Evolutionary conservation across 2,329 filamentous ascomycete genomes (phyloP), one percentile per base, ranked within the genome.

Genomic region (Epicoccum nigrum): DNA sequence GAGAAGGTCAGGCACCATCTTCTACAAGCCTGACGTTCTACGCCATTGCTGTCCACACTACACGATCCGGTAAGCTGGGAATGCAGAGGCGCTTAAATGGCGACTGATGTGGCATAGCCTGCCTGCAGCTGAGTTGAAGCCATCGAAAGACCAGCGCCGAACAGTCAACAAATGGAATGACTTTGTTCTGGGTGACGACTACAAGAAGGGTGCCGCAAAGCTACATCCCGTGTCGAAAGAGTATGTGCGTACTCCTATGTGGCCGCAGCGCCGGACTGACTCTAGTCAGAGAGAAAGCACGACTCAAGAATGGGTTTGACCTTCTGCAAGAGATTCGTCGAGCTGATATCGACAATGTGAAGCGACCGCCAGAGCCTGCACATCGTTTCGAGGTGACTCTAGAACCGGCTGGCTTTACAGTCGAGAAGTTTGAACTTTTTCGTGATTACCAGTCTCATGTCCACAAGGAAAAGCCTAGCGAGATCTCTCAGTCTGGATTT

Each of bases 11-110:
- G 81, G 81, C 13, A 84, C 76, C 21, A 77, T 91, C 7, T 77
- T 94, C 40, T 94, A 94, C 74, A 85, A 90, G 54, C 89, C 90
- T 12, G 88, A 94, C 71, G 86, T 90, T 64, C 82, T 82, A 51
- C 81, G 86, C 49, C 89, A 91, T 55, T 99, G 94, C 67, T 99
- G 94, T 72, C 92, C 92, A 35, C 92, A 97, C 68, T 97, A 93
- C 71, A 92, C 89, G 1, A 86, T 94, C 45, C 85, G 77, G 77
- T 79, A 61, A 44, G 68, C 30, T 42, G 31, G 21, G 9, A 15
- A 19, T 19, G 27, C n/a, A 17, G 40, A 17, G 19, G 16, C 23
- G 3, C 25, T 23, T 37, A n/a, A 13, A 23, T 23, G 31, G 25
- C 13, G 31, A 47, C 51, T 67, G 37, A 65, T 35, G 19, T 17